Evolutionary conservation across 768 basidiomycete species (phyloP).

Genomic region (Trametes maxima): DNA sequence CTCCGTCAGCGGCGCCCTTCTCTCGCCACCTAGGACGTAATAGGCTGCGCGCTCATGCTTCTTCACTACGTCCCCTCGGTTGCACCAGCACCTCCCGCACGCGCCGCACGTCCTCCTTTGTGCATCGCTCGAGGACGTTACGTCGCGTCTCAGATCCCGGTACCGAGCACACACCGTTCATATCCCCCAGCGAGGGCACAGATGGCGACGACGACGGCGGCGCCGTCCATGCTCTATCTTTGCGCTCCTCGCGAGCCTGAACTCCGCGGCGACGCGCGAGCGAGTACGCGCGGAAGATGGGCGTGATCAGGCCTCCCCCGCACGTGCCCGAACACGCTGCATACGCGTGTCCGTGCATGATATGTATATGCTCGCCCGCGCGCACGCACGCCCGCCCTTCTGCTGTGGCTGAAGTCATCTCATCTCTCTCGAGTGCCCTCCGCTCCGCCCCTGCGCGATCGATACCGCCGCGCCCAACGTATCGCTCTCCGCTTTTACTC

Average conservation of each 20-base stretch:
- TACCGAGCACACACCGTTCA: background rate
- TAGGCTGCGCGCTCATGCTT: conserved; percentile 1
- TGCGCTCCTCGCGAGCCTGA: background rate
- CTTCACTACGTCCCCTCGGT: background rate
- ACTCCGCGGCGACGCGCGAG: background rate
- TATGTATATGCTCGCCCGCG: conserved; percentile 21
- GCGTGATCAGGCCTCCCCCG: conserved; percentile 15
- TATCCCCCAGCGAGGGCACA: background rate
- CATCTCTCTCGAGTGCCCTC: background rate
- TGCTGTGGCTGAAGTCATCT: conserved; percentile 11
- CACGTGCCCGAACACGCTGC: conserved; percentile 35
- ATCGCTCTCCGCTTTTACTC: background rate
- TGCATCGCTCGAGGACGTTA: background rate
- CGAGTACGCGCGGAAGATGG: background rate
- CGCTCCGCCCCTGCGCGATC: conserved; percentile 5
- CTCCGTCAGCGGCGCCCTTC: conserved; percentile 7
- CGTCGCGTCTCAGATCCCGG: background rate
- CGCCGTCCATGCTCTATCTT: background rate
- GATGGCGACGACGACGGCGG: no score
- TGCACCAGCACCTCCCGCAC: background rate
- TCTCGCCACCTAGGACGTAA: conserved; percentile 7
- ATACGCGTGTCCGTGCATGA: conserved; percentile 30
- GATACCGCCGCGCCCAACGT: background rate
- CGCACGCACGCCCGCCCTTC: background rate
- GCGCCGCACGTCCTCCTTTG: background rate